These are phyloP conservation scores for Coemansia reversa DNA, from an alignment of 192 early-diverging fungal genomes.

Conservation along the genomic window DNA sequence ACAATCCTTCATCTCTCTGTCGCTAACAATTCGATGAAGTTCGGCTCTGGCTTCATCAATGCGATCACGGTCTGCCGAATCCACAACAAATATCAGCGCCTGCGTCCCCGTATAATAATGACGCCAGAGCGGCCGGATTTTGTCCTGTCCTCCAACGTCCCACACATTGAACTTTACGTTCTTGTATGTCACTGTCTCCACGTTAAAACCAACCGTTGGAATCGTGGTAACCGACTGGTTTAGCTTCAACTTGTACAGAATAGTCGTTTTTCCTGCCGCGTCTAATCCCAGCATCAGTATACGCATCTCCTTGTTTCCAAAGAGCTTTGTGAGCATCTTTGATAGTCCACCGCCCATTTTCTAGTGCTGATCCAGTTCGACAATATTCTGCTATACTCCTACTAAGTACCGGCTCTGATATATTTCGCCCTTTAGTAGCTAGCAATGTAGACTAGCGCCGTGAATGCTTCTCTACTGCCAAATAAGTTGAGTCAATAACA, in stretches of 20 bases:
- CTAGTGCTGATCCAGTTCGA: neutral
- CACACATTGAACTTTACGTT: conserved; percentile 82
- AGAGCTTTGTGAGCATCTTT: conserved; percentile 57
- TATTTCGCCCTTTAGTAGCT: neutral
- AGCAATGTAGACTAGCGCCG: neutral
- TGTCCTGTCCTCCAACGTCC: conserved; percentile 91
- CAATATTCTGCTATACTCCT: neutral
- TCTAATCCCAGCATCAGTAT: conserved; percentile 62
- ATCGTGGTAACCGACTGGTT: conserved; percentile 58
- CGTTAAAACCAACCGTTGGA: conserved; percentile 74
- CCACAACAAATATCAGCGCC: conserved; percentile 85
- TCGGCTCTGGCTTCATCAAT: conserved; percentile 83
- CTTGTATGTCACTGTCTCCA: conserved; percentile 84
- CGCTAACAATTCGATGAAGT: conserved; percentile 77
- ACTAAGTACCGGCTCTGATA: neutral
- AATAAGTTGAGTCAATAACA: neutral
- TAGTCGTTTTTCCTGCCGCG: conserved; percentile 58
- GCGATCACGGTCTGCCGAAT: conserved; percentile 83
- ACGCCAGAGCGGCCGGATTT: conserved; percentile 85
- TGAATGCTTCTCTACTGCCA: neutral
- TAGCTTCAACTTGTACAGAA: conserved; percentile 62
- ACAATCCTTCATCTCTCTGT: conserved; percentile 83
- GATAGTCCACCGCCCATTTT: conserved; percentile 56
- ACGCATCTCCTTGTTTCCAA: conserved; percentile 60
- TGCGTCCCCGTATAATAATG: conserved; percentile 85